These are phyloP conservation scores for Candida rishiriensis DNA, from an alignment of 805 yeast genomes.

Conservation along the genomic window DNA sequence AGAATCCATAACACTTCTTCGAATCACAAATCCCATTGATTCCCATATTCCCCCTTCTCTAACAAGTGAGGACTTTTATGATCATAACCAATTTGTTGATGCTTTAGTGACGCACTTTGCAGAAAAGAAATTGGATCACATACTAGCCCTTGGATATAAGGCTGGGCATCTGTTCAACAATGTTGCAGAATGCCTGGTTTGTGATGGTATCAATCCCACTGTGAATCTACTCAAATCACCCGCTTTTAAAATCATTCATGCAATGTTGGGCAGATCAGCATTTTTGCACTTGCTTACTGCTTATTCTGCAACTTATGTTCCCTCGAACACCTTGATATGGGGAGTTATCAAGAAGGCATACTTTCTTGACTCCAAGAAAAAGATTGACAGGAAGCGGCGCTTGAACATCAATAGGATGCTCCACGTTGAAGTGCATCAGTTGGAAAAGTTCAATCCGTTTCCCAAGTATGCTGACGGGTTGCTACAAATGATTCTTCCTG, in stretches of 20 bases:
- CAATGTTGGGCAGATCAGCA: constrained; percentile 32
- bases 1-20: not conserved
- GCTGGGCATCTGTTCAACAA: constrained; percentile 26
- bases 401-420: constrained; percentile 23
- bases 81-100: constrained; percentile 38
- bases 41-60: not conserved
- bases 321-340: constrained; percentile 18
- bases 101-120: constrained; percentile 32
- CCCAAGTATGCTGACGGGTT: constrained; percentile 10
- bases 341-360: constrained; percentile 12
- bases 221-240: constrained; percentile 37
- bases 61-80: not conserved
- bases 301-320: constrained; percentile 27
- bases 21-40: not conserved
- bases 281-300: constrained; percentile 39
- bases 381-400: not conserved
- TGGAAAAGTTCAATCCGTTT: constrained; percentile 20
- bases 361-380: not conserved
- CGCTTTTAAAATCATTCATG: constrained; percentile 41
- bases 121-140: constrained; percentile 30
- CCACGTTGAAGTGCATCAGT: constrained; percentile 17
- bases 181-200: constrained; percentile 26
- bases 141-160: constrained; percentile 39
- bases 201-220: constrained; percentile 34
- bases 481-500: constrained; percentile 8